These are phyloP conservation scores for Rubia tinctorum DNA, from an alignment of 305 asterid genomes.

Conservation along the genomic window DNA sequence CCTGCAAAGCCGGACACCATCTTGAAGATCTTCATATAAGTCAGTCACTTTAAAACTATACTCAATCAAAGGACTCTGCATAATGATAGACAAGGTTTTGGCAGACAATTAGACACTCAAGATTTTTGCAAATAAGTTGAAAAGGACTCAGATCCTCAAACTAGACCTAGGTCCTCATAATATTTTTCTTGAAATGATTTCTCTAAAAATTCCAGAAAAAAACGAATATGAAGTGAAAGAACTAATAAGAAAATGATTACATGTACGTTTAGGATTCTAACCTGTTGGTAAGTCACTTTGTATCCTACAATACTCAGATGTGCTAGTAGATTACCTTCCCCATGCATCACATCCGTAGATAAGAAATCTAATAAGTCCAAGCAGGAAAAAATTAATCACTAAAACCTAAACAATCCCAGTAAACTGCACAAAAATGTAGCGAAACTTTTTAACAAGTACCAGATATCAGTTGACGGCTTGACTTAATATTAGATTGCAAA, in stretches of 20 bases:
- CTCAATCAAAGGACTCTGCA: conserved; percentile 77
- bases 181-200: background rate
- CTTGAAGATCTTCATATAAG: conserved; percentile 75
- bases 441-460: conserved; percentile 43
- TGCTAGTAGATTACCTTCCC: conserved; percentile 89
- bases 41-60: conserved; percentile 66
- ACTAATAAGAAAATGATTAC: background rate
- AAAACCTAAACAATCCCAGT: conserved; percentile 23
- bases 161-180: background rate
- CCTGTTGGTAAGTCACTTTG: conserved; percentile 81
- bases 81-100: conserved; percentile 8
- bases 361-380: conserved; percentile 55
- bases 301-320: conserved; percentile 89
- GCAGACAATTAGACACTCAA: background rate
- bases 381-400: conserved; percentile 22
- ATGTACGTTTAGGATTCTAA: conserved; percentile 33
- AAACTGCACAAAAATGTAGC: conserved; percentile 17
- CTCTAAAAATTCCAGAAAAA: background rate
- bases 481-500: conserved; percentile 54
- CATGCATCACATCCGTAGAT: conserved; percentile 94
- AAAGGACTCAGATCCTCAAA: background rate
- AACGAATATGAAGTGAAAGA: conserved; percentile 4
- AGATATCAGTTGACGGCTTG: conserved; percentile 75
- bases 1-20: conserved; percentile 86
- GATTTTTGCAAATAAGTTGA: background rate